These are phyloP conservation scores for Colletotrichum lini DNA, from an alignment of 2,329 filamentous ascomycete genomes.

Conservation along the genomic window DNA sequence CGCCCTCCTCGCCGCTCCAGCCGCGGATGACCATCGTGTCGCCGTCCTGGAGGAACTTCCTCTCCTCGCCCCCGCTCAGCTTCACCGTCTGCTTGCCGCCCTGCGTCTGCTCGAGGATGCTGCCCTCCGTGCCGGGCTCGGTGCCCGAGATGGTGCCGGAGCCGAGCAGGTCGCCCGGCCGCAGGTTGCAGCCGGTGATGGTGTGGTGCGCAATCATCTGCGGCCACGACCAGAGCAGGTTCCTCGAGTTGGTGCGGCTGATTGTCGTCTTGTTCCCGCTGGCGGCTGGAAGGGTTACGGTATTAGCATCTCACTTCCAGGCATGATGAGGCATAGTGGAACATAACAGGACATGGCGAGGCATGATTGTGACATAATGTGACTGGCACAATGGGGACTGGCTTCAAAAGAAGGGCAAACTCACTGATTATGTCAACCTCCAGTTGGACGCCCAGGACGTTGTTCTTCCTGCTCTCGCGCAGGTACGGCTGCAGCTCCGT, in stretches of 20 bases:
- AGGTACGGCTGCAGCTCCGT: slow-evolving; percentile 60
- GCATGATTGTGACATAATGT: too few relatives aligned
- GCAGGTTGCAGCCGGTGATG: slow-evolving; percentile 81
- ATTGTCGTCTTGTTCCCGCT: slow-evolving; percentile 49
- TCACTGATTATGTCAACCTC: slow-evolving; percentile 58
- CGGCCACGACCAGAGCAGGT: slow-evolving; percentile 83
- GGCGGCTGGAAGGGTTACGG: slow-evolving; percentile 44
- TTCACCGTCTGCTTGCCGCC: slow-evolving; percentile 76
- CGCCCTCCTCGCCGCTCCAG: slow-evolving; percentile 74
- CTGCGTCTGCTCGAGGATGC: slow-evolving; percentile 79
- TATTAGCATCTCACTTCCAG: slow-evolving; percentile 22
- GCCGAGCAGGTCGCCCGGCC: slow-evolving; percentile 81
- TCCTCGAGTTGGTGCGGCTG: slow-evolving; percentile 50
- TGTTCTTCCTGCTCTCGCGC: slow-evolving; percentile 66
- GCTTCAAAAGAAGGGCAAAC: not conserved
- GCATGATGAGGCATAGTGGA: too few relatives aligned
- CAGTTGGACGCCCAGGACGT: slow-evolving; percentile 54
- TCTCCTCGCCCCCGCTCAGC: slow-evolving; percentile 75
- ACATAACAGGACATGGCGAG: too few relatives aligned
- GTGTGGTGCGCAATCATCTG: slow-evolving; percentile 90
- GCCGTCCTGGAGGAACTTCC: slow-evolving; percentile 81
- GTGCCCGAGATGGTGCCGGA: slow-evolving; percentile 83
- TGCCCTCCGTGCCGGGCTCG: slow-evolving; percentile 74
- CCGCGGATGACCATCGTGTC: slow-evolving; percentile 79
- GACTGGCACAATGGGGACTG: accelerated